These are phyloP conservation scores for Talaromyces ruber DNA, from an alignment of 495 filamentous ascomycete species.

Conservation along the genomic window DNA sequence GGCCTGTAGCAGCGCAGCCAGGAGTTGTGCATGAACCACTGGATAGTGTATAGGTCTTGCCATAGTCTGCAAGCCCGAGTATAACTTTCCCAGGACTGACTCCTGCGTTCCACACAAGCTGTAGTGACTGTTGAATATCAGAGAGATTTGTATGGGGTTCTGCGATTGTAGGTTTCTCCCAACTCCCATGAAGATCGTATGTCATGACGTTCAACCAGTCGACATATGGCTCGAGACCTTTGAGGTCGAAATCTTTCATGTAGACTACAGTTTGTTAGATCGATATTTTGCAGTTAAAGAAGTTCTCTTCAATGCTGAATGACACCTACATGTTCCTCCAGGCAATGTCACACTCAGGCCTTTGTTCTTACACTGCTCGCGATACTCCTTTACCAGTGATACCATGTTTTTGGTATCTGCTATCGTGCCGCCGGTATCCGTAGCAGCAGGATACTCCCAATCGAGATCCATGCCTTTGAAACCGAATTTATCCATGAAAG, in stretches of 20 bases:
- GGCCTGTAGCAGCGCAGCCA: constrained; percentile 14
- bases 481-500: constrained; percentile 34
- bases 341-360: constrained; percentile 8
- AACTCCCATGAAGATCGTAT: constrained; percentile 17
- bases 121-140: constrained; percentile 7
- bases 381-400: constrained; percentile 10
- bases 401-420: constrained; percentile 19
- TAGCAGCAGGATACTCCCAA: constrained; percentile 21
- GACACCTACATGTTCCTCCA: constrained; percentile 5
- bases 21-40: constrained; percentile 17
- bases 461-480: constrained; percentile 20
- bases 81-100: constrained; percentile 32
- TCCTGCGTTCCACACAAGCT: constrained; percentile 39
- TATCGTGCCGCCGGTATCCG: constrained; percentile 16
- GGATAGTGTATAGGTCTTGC: constrained; percentile 23
- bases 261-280: constrained; percentile 16
- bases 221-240: constrained; percentile 18
- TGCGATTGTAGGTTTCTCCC: constrained; percentile 13
- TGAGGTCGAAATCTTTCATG: constrained; percentile 36
- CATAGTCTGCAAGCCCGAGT: constrained; percentile 42
- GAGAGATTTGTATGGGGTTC: constrained; percentile 4
- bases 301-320: background rate
- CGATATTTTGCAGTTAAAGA: background rate
- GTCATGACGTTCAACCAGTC: constrained; percentile 26
- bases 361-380: constrained; percentile 2